These are phyloP conservation scores for Aspergillus transmontanensis DNA, from an alignment of 2,329 filamentous ascomycete genomes.

Conservation along the genomic window DNA sequence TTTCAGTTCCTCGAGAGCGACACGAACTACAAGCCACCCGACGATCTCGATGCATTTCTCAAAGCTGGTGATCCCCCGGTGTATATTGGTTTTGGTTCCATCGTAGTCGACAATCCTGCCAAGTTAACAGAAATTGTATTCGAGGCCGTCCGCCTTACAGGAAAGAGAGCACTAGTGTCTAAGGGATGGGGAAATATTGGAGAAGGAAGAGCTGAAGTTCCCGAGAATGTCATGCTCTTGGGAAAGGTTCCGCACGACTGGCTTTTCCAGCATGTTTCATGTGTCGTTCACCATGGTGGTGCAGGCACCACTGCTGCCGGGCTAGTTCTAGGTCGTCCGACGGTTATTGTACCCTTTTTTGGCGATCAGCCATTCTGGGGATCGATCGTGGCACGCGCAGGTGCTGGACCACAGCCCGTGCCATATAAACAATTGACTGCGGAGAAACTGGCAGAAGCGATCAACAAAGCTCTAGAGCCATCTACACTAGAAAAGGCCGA, in stretches of 20 bases:
- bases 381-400: constrained; percentile 70
- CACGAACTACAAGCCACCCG: constrained; percentile 65
- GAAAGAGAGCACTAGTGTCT: constrained; percentile 77
- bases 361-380: constrained; percentile 86
- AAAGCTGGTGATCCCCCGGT: constrained; percentile 70
- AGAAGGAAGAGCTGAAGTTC: constrained; percentile 68
- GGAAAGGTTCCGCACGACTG: constrained; percentile 88
- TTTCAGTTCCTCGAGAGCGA: constrained; percentile 75
- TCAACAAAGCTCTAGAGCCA: constrained; percentile 62
- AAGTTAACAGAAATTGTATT: constrained; percentile 72
- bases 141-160: constrained; percentile 66
- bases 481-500: constrained; percentile 60
- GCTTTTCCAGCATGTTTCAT: constrained; percentile 79
- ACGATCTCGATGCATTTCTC: constrained; percentile 68
- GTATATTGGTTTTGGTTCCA: constrained; percentile 82
- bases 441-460: constrained; percentile 66
- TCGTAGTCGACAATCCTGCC: constrained; percentile 76
- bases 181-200: constrained; percentile 89
- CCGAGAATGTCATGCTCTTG: constrained; percentile 77
- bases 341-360: constrained; percentile 83
- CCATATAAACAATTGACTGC: constrained; percentile 68
- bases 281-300: constrained; percentile 84
- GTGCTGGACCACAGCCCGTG: constrained; percentile 71
- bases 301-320: constrained; percentile 86
- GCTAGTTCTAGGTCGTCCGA: constrained; percentile 78